Evolutionary conservation across 129 eudicot species (phyloP).

Genomic region (Centaurea solstitialis): DNA sequence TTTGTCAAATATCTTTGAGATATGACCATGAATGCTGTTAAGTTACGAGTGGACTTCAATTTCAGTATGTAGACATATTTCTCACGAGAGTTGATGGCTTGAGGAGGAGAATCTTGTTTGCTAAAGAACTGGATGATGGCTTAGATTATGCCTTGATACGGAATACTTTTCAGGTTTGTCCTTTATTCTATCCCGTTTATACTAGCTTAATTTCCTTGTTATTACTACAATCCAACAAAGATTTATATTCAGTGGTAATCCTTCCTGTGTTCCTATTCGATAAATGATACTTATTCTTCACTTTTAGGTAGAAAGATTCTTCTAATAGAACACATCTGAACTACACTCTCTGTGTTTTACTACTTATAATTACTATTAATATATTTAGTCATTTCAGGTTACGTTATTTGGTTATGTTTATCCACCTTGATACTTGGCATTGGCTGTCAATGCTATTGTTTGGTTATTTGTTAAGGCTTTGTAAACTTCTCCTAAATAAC

Average conservation of each 20-base stretch:
- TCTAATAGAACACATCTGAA: slow-evolving; percentile 3
- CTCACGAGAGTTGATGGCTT: slow-evolving; percentile 92
- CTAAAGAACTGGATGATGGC: slow-evolving; percentile 46
- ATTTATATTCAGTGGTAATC: not conserved
- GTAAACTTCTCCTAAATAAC: no score
- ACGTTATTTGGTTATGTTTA: not conserved
- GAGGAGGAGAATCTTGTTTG: slow-evolving; percentile 65
- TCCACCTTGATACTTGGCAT: not conserved
- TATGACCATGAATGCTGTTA: slow-evolving; percentile 8
- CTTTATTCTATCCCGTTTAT: slow-evolving; percentile 9
- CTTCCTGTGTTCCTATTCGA: slow-evolving; percentile 9
- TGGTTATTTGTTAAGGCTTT: not conserved
- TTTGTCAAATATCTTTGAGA: slow-evolving; percentile 17
- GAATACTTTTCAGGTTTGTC: slow-evolving; percentile 79
- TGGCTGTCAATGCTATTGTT: not conserved
- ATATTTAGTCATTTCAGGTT: not conserved
- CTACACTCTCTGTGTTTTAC: not conserved
- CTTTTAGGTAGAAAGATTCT: not conserved
- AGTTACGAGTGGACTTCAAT: slow-evolving; percentile 28
- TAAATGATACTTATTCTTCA: slow-evolving; percentile 1
- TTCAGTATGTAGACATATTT: slow-evolving; percentile 85
- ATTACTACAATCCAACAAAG: slow-evolving; percentile 1
- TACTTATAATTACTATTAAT: not conserved
- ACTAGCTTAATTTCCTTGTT: not conserved
- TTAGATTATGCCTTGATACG: slow-evolving; percentile 57